Conservation (phyloP, 139 green algal genomes). For the Astrephomene gubernaculifera region DNA sequence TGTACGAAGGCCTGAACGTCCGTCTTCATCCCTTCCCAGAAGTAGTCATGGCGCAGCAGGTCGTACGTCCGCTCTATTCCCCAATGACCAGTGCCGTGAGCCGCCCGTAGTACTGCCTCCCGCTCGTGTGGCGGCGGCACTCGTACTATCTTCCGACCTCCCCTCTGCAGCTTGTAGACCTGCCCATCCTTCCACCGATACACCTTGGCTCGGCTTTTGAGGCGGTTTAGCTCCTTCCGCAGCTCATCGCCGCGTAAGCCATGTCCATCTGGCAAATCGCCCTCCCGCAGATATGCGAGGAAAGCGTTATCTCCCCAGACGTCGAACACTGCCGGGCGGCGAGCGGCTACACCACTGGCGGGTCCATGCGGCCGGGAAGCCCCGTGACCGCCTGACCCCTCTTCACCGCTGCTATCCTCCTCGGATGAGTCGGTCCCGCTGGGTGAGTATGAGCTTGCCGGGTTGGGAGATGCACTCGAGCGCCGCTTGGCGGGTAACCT, state of each 20-base stretch:
- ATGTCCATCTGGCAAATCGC: neutral
- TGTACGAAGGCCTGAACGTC: neutral
- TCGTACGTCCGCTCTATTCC: slow-evolving; percentile 1
- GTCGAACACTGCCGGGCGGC: neutral
- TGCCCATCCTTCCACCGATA: neutral
- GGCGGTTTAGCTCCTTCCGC: neutral
- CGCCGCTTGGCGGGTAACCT: no score
- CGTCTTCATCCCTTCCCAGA: neutral
- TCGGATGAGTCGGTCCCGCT: neutral
- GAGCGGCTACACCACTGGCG: neutral
- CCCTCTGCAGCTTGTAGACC: neutral
- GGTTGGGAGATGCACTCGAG: no score
- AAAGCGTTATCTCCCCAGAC: neutral
- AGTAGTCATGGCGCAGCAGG: neutral
- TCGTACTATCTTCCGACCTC: neutral
- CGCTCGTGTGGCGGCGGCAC: neutral
- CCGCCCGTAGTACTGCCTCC: neutral
- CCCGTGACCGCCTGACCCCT: neutral
- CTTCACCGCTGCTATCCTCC: neutral
- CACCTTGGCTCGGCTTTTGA: neutral
- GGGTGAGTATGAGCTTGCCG: no score
- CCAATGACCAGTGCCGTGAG: neutral
- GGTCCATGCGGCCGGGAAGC: neutral
- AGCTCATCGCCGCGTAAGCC: neutral
- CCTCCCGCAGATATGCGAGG: neutral